Evolutionary conservation across 805 yeast genomes (phyloP).

Genomic region (Pichia gijzeniarum): DNA sequence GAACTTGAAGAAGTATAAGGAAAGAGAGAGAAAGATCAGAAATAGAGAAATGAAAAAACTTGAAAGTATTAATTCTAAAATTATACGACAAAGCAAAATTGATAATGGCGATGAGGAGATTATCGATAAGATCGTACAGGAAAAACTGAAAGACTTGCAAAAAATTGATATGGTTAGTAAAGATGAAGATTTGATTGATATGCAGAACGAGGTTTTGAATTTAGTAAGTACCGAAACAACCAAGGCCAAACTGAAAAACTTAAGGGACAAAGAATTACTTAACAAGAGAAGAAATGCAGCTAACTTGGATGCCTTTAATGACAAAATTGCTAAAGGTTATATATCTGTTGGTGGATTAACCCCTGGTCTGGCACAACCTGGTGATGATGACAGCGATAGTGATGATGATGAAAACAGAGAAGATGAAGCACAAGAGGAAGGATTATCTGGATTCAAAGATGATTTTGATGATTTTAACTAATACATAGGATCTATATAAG

Average conservation of each 20-base stretch:
- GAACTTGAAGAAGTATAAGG: constrained; percentile 15
- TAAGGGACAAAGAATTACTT: constrained; percentile 3
- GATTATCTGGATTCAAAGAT: constrained; percentile 17
- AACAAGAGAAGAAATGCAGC: constrained; percentile 28
- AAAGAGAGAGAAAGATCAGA: constrained; percentile 16
- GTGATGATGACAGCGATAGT: constrained; percentile 46
- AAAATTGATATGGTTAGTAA: constrained; percentile 24
- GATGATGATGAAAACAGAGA: constrained; percentile 17
- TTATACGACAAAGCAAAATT: constrained; percentile 20
- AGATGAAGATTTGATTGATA: constrained; percentile 34
- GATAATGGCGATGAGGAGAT: constrained; percentile 27
- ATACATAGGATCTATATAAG: background rate
- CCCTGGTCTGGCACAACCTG: constrained; percentile 84
- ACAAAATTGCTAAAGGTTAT: constrained; percentile 38
- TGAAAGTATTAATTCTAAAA: constrained; percentile 12
- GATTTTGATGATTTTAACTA: constrained; percentile 29
- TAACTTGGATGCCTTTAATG: constrained; percentile 31
- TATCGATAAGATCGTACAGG: constrained; percentile 33
- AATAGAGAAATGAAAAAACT: constrained; percentile 15
- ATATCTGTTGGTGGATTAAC: constrained; percentile 60
- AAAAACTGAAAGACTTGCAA: constrained; percentile 34
- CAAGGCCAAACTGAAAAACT: constrained; percentile 20
- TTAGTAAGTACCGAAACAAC: constrained; percentile 39
- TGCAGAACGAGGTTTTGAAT: constrained; percentile 37
- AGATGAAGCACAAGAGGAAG: constrained; percentile 13